Percentiles rank a stretch among this genome's conserved stretches.
Evolutionary conservation across 176 grass and related monocot genomes (phyloP).

Genomic region (Hsuehochloa calcarea): DNA sequence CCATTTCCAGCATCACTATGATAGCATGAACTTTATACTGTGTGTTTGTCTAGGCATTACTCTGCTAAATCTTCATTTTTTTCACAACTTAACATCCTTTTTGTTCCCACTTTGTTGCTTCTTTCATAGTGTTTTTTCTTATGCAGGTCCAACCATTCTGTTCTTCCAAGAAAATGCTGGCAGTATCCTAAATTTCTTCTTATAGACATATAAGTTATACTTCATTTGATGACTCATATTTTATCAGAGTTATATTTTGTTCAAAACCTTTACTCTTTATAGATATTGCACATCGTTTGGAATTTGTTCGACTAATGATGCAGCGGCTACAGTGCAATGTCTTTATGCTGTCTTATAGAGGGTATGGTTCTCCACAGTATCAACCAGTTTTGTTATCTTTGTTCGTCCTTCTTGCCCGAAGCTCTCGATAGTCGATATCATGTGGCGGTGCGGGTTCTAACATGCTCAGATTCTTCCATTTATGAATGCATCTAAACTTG

Average conservation of each 20-base stretch:
- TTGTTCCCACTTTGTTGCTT: constrained; percentile 1
- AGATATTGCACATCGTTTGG: constrained; percentile 99
- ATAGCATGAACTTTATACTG: background rate
- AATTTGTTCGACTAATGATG: constrained; percentile 91
- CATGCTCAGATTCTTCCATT: constrained; percentile 21
- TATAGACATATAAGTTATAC: constrained; percentile 2
- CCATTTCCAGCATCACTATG: background rate
- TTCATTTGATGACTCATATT: constrained; percentile 28
- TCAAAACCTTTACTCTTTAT: constrained; percentile 53
- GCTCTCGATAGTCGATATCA: constrained; percentile 9
- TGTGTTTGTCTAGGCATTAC: constrained; percentile 8
- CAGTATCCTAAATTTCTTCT: constrained; percentile 75
- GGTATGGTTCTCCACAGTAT: constrained; percentile 53
- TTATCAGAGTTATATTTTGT: background rate
- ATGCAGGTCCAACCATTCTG: constrained; percentile 90
- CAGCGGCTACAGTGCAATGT: constrained; percentile 95
- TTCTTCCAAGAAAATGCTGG: constrained; percentile 99
- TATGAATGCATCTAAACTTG: constrained; percentile 25
- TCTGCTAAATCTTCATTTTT: constrained; percentile 22
- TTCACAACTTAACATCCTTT: background rate
- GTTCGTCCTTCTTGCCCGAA: constrained; percentile 5
- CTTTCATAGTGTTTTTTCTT: constrained; percentile 37
- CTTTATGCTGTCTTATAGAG: constrained; percentile 99
- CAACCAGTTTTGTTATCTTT: constrained; percentile 12
- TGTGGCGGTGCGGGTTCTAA: background rate